phyloP scores from a whole-genome alignment of 805 yeast genomes.

The Hyphopichia homilentoma region DNA sequence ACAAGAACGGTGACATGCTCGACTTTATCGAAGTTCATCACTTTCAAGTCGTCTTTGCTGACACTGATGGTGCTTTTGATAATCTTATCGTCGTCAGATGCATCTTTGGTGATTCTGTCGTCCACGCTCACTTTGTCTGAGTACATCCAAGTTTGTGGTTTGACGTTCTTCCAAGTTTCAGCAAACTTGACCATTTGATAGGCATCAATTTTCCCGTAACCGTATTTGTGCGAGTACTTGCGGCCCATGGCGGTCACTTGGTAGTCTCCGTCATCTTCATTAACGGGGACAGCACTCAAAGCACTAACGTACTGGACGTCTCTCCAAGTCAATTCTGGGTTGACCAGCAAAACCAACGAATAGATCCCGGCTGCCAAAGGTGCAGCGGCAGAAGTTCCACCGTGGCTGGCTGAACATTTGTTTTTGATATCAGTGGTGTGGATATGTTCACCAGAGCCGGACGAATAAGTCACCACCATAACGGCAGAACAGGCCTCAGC shows the following conservation, averaged over 20 bases:
- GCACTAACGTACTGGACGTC: conserved; percentile 86
- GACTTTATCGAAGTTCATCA: conserved; percentile 60
- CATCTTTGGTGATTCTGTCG: conserved; percentile 11
- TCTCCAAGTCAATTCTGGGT: conserved; percentile 92
- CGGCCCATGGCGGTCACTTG: conserved; percentile 66
- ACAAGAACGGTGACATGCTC: conserved; percentile 88
- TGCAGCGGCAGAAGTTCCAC: conserved; percentile 99
- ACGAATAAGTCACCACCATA: conserved; percentile 86
- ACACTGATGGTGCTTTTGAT: conserved; percentile 37
- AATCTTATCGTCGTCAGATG: conserved; percentile 10
- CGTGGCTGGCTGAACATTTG: conserved; percentile 71
- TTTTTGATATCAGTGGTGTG: conserved; percentile 79
- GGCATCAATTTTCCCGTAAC: conserved; percentile 91
- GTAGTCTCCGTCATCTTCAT: conserved; percentile 68
- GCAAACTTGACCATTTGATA: conserved; percentile 70
- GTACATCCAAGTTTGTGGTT: conserved; percentile 84
- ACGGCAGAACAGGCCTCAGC: conserved; percentile 95
- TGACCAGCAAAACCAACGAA: conserved; percentile 74
- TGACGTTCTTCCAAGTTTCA: conserved; percentile 73
- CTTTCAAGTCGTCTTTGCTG: conserved; percentile 43
- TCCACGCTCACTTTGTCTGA: conserved; percentile 37
- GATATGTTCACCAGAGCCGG: conserved; percentile 86
- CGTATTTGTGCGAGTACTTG: conserved; percentile 79
- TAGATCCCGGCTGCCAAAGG: conserved; percentile 97
- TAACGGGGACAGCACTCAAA: conserved; percentile 63